Percentiles rank a stretch among this genome's conserved stretches.
Conservation (phyloP, 139 green algal species). For the Tetraselmis striata region DNA sequence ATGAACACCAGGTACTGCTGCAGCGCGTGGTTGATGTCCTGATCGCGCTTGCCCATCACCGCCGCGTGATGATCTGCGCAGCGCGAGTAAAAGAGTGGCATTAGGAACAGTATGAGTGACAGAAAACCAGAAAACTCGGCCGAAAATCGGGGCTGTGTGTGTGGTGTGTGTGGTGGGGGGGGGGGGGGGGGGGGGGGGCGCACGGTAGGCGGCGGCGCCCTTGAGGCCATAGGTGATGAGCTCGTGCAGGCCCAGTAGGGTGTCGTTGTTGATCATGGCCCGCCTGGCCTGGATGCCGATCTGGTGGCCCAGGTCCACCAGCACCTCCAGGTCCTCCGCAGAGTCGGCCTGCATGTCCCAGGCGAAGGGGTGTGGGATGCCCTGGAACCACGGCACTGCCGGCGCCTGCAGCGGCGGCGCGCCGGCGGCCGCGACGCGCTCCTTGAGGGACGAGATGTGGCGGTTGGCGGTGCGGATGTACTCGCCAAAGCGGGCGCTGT, state of each 20-base stretch:
- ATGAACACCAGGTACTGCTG: slow-evolving; percentile 34
- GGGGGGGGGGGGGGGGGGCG: slow-evolving; percentile 37
- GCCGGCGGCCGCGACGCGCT: slow-evolving; percentile 20
- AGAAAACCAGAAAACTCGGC: slow-evolving; percentile 29
- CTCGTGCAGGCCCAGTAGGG: slow-evolving; percentile 59
- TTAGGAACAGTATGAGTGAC: slow-evolving; percentile 1
- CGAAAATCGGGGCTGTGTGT: slow-evolving; percentile 32
- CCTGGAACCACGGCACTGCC: slow-evolving; percentile 23
- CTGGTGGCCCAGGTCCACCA: slow-evolving; percentile 13
- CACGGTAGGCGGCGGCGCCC: slow-evolving; percentile 45
- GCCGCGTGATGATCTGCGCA: not conserved
- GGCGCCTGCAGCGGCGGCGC: not conserved
- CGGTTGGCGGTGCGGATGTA: slow-evolving; percentile 10
- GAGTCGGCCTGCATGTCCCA: slow-evolving; percentile 17
- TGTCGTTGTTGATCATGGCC: slow-evolving; percentile 14
- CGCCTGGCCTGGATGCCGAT: not conserved
- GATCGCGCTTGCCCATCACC: not conserved
- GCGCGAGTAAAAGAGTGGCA: not conserved
- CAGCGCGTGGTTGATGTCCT: slow-evolving; percentile 1
- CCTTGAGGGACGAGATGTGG: slow-evolving; percentile 15
- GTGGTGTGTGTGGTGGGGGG: no score
- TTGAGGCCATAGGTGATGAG: slow-evolving; percentile 56
- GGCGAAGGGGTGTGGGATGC: slow-evolving; percentile 33
- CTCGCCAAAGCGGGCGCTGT: slow-evolving; percentile 31
- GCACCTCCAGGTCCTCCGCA: slow-evolving; percentile 3